Base-by-base conservation (phyloP, 2,329 filamentous ascomycete genomes). In the Cadophora malorum region DNA sequence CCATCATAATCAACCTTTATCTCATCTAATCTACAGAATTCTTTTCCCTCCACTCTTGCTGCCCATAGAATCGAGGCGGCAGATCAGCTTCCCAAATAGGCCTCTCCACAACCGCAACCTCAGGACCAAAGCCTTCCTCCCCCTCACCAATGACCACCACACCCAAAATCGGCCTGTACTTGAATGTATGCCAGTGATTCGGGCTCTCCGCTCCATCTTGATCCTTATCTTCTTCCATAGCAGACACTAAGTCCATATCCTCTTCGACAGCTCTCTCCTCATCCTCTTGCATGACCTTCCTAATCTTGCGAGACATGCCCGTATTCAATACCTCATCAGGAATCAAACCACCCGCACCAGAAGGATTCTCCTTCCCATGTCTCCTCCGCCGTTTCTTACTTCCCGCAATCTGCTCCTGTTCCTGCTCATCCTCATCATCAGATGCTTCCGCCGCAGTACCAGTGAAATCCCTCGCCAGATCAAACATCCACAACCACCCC, bases 101-200 rank as follows among this genome's bases (percentile, higher is more conserved):
- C 75, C 94, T 84, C 83, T 98, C 96, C n/a, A 98, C 89, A 64
- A 98, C 82, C 2, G 93, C 94, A 58, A 97, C 91, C 80, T 99
- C 96, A 4, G 91, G 80, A 69, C 73, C 74, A 16, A 72, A 74
- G 64, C 74, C 76, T 41, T 71, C 70, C 7, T 67, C 73, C 70
- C 23, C 74, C 70, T 53, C 72, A 65, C 65, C 72, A 70, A 85
- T 79, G 53, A 83, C 82, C 45, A 88, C 84, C 47, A 89, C 81
- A 64, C 94, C 96, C 69, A 99, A 83, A 74, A 99, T 94, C n/a
- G 94, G 92, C 67, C 94, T 87, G 80, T 98, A 99, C 80, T 97
- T 96, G 84, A 91, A 94, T 5, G 94, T 97, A 77, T 90, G 88
- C 93, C 94, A 98, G 25, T 65, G 45, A 47, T 58, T 50, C 35